Conservation (phyloP, 164 flowering plant species). For the Vitis vinifera region DNA sequence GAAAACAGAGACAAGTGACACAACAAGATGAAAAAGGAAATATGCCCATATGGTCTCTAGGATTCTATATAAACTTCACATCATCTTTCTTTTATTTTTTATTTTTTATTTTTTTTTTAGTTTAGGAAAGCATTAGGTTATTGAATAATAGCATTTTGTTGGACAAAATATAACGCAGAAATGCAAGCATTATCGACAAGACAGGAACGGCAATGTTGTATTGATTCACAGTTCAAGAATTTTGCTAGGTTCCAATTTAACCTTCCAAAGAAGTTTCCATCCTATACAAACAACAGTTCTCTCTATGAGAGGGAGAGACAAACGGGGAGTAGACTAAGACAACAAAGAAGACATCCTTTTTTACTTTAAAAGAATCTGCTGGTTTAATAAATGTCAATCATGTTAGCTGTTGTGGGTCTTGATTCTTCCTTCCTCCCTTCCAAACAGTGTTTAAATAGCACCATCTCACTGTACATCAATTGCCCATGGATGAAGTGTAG, state of each 20-base stretch:
- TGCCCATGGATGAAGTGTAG: slow-evolving; percentile 9
- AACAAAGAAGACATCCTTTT: background rate
- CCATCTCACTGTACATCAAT: background rate
- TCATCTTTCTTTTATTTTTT: too few species aligned
- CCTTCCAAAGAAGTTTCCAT: background rate
- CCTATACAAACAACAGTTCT: background rate
- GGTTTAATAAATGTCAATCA: background rate
- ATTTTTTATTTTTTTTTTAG: too few species aligned
- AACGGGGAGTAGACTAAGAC: background rate
- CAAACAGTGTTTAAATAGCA: background rate
- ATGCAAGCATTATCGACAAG: too few species aligned
- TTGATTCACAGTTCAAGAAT: background rate
- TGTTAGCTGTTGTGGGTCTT: slow-evolving; percentile 6
- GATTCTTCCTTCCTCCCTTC: background rate
- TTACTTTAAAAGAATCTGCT: background rate
- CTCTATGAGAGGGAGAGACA: background rate
- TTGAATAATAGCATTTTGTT: too few species aligned
- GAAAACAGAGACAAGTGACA: too few species aligned
- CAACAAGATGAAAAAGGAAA: too few species aligned
- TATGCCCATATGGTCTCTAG: too few species aligned
- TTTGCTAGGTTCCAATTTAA: background rate
- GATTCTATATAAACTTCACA: too few species aligned
- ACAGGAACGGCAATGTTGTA: background rate
- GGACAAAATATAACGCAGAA: too few species aligned
- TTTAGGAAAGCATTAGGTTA: too few species aligned